Evolutionary conservation across 2,329 filamentous ascomycete genomes (phyloP), one percentile per base, ranked within the genome.

Genomic region (Clonostachys byssicola): DNA sequence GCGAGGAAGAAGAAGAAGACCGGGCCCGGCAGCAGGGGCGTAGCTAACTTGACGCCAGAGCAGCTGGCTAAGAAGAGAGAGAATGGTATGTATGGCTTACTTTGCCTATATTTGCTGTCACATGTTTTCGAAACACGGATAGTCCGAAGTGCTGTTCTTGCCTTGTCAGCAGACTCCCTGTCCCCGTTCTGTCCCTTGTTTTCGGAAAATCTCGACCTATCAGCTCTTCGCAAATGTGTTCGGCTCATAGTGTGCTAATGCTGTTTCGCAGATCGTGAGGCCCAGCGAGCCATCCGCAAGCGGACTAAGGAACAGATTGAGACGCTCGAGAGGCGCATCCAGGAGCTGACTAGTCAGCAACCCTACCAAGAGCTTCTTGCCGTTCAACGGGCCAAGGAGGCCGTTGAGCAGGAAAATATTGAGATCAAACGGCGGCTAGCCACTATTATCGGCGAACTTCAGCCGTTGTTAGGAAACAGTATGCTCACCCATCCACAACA

Each of bases 321-420:
- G 61, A 71, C 68, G 7, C 73, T 94, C 49, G 87, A 94, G 64
- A 75, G 75, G 50, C 77, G 81, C 51, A 91, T 95, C 51, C 75
- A 79, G 47, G 87, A 92, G 52, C 75, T 95, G 54, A 88, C 88
- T 48, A 85, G 79, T 48, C 86, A 90, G 67, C 84, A 92, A 64
- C 89, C 89, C 0, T 92, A 91, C 57, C 85, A 89, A 61, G 90
- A 96, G 61, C 78, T 95, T 17, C 89, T 95, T 65, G 74, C 81
- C 30, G 88, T 83, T 10, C 66, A 92, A 47, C 76, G 81, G 34
- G 84, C 90, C 65, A 92, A 90, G 70, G 87, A 92, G 60, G 78
- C 79, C 13, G 81, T 90, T 46, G 81, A 90, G 68, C 80, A 81
- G 34, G 89, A 95, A 68, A 92, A 94, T 70, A 80, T 81, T 51